phyloP scores from a whole-genome alignment of 108 stramenopile species.

The Pseudonitzschia delicatissima region DNA sequence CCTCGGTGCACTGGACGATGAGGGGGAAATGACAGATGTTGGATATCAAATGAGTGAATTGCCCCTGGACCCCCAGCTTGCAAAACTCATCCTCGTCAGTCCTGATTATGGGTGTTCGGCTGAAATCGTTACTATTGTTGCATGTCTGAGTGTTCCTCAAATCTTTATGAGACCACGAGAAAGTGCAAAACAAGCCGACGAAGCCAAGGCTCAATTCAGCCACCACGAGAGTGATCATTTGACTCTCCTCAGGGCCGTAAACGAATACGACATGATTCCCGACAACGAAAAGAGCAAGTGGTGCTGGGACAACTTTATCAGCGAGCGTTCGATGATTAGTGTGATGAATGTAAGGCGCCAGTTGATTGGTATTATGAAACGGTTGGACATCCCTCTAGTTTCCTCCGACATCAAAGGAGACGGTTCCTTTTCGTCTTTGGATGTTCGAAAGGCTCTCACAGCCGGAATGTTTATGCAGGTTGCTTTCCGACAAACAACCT shows the following conservation, averaged over 20 bases:
- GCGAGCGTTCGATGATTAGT: conserved; percentile 88
- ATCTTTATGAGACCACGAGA: conserved; percentile 97
- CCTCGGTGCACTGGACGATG: conserved; percentile 97
- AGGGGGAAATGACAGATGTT: conserved; percentile 94
- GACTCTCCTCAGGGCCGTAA: conserved; percentile 94
- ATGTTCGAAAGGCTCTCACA: conserved; percentile 89
- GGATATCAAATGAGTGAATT: conserved; percentile 98
- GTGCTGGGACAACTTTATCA: conserved; percentile 99
- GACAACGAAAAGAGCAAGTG: conserved; percentile 86
- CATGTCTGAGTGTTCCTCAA: conserved; percentile 94
- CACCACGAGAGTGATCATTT: conserved; percentile 96
- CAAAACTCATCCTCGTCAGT: conserved; percentile 91
- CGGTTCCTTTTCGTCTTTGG: conserved; percentile 79
- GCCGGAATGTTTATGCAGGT: conserved; percentile 95
- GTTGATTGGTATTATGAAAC: conserved; percentile 86
- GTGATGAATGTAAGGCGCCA: conserved; percentile 92
- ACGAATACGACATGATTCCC: conserved; percentile 85
- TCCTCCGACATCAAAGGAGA: conserved; percentile 83
- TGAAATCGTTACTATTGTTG: conserved; percentile 96
- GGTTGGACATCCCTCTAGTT: conserved; percentile 81
- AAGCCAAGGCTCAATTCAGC: conserved; percentile 97
- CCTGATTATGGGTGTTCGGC: conserved; percentile 96
- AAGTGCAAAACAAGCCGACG: conserved; percentile 92
- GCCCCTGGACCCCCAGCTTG: conserved; percentile 86
- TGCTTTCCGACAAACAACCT: conserved; percentile 87